Evolutionary conservation across 768 basidiomycete genomes (phyloP).

Genomic region (Mycena alexandri): DNA sequence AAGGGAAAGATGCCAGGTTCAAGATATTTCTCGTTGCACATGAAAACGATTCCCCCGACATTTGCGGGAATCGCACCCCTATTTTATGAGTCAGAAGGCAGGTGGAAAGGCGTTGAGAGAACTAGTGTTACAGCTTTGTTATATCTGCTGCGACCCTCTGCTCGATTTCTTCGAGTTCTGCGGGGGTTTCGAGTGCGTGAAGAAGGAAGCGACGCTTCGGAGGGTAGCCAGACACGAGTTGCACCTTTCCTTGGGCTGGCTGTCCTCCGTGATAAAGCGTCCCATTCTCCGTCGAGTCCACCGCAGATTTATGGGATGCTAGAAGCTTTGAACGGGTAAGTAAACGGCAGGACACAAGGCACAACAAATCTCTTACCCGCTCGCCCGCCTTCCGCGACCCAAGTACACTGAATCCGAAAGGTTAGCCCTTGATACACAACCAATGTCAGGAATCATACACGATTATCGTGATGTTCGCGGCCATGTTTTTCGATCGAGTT

Average conservation of each 20-base stretch:
- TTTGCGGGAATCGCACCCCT: slow-evolving; percentile 4
- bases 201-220: slow-evolving; percentile 19
- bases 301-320: slow-evolving; percentile 8
- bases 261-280: background rate
- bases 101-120: background rate
- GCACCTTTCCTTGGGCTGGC: slow-evolving; percentile 8
- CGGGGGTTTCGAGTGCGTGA: background rate
- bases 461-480: slow-evolving; percentile 8
- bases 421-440: slow-evolving; percentile 2
- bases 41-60: slow-evolving; percentile 18
- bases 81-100: background rate
- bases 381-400: slow-evolving; percentile 14
- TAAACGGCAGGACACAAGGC: slow-evolving; percentile 3
- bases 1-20: background rate
- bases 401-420: slow-evolving; percentile 10
- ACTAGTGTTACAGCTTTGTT: slow-evolving; percentile 2
- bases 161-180: slow-evolving; percentile 6
- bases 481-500: slow-evolving; percentile 18
- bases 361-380: slow-evolving; percentile 15
- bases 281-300: slow-evolving; percentile 12
- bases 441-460: slow-evolving; percentile 10
- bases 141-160: background rate
- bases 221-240: slow-evolving; percentile 14
- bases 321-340: slow-evolving; percentile 12
- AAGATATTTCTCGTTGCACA: slow-evolving; percentile 14